Conservation (phyloP, 2,329 filamentous ascomycete species). For the Ceratocystis diversiconidia region DNA sequence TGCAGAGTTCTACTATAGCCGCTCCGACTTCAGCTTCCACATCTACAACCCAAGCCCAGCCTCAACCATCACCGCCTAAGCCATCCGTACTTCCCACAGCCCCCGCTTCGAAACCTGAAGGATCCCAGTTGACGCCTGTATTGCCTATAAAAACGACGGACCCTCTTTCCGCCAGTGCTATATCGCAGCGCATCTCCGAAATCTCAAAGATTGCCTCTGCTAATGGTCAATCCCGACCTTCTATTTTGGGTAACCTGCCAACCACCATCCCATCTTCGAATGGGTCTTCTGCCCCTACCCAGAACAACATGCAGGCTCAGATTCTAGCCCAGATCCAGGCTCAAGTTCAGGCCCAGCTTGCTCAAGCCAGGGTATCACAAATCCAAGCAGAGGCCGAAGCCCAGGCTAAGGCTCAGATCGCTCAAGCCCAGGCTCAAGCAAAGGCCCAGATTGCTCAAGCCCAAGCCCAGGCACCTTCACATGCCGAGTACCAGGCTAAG, state of each 20-base stretch:
- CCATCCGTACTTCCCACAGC: background rate
- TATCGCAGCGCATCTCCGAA: conserved; percentile 14
- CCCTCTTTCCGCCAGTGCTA: conserved; percentile 16
- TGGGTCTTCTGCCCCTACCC: background rate
- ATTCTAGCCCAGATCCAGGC: conserved; percentile 20
- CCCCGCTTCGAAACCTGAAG: background rate
- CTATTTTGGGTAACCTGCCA: conserved; percentile 17
- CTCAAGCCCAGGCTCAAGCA: conserved; percentile 15
- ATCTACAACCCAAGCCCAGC: background rate
- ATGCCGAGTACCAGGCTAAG: conserved; percentile 11
- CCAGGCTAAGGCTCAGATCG: conserved; percentile 14
- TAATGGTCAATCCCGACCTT: conserved; percentile 20
- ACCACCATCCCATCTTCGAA: conserved; percentile 7
- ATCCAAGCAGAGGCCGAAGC: conserved; percentile 12
- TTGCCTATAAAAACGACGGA: conserved; percentile 9
- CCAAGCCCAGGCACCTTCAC: conserved; percentile 13
- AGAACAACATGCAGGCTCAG: conserved; percentile 15
- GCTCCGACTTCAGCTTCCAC: background rate
- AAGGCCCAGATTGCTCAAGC: conserved; percentile 17
- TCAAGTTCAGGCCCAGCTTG: conserved; percentile 28
- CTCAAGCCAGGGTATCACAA: conserved; percentile 11
- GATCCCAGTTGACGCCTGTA: background rate
- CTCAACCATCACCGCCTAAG: conserved; percentile 1
- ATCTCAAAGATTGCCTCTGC: conserved; percentile 19
- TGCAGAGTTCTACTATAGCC: background rate